phyloP scores from a whole-genome alignment of 208 protist species.

The Leishmania guyanensis region DNA sequence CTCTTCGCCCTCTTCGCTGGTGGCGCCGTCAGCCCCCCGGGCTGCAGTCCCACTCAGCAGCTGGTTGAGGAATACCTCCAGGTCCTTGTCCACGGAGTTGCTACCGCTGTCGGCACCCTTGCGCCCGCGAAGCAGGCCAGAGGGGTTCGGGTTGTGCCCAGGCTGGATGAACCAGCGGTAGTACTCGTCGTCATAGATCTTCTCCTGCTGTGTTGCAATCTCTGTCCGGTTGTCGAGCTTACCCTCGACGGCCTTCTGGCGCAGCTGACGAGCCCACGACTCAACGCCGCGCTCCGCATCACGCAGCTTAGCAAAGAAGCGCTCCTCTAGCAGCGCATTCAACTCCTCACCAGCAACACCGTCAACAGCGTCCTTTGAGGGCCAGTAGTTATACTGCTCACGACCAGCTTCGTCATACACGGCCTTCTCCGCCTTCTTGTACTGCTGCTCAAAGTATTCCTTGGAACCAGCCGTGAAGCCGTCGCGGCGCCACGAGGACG shows the following conservation, averaged over 20 bases:
- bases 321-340: slow-evolving; percentile 73
- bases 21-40: neutral
- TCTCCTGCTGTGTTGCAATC: slow-evolving; percentile 88
- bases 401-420: slow-evolving; percentile 77
- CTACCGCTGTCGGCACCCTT: slow-evolving; percentile 23
- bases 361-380: slow-evolving; percentile 65
- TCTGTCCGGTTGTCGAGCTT: slow-evolving; percentile 73
- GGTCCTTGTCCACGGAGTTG: slow-evolving; percentile 47
- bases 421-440: slow-evolving; percentile 75
- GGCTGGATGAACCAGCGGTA: slow-evolving; percentile 94
- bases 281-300: slow-evolving; percentile 69
- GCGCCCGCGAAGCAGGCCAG: slow-evolving; percentile 61
- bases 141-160: slow-evolving; percentile 88
- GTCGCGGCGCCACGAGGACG: slow-evolving; percentile 82
- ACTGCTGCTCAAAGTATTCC: slow-evolving; percentile 87
- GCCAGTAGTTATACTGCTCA: slow-evolving; percentile 82
- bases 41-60: slow-evolving; percentile 31
- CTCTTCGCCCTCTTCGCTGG: neutral
- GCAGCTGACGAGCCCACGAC: slow-evolving; percentile 76
- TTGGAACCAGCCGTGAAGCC: slow-evolving; percentile 89
- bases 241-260: slow-evolving; percentile 62
- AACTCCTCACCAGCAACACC: slow-evolving; percentile 49
- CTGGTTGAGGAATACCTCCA: slow-evolving; percentile 63
- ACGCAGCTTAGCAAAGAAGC: slow-evolving; percentile 64
- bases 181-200: slow-evolving; percentile 94